These are phyloP conservation scores for Lenzites betulinus DNA, from an alignment of 768 basidiomycete genomes.

Conservation along the genomic window DNA sequence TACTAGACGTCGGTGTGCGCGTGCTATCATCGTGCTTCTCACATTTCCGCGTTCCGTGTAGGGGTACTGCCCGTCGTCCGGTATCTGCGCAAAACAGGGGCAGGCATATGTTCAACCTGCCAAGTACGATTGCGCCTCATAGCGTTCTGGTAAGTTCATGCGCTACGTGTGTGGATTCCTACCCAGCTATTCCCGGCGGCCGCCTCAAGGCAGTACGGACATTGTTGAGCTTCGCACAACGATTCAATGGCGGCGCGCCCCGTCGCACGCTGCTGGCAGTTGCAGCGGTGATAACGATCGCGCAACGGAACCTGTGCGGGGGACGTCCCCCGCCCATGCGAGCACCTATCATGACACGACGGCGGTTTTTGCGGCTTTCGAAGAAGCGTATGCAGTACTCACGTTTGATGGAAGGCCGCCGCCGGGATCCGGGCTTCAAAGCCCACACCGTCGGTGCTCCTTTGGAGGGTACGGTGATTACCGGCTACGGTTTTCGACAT, in stretches of 20 bases:
- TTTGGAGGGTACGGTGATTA: background rate
- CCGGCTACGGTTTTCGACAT: background rate
- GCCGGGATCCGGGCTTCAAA: background rate
- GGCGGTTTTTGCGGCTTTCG: background rate
- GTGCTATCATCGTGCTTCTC: background rate
- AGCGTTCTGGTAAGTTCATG: background rate
- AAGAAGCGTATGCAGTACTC: background rate
- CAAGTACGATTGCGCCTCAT: background rate
- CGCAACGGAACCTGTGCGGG: background rate
- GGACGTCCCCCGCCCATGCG: background rate
- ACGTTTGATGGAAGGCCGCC: background rate
- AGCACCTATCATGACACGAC: background rate
- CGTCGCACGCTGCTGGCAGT: conserved; percentile 1
- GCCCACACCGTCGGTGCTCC: background rate
- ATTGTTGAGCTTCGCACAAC: conserved; percentile 5
- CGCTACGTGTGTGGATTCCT: background rate
- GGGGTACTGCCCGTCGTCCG: background rate
- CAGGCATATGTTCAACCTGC: background rate
- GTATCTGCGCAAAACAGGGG: background rate
- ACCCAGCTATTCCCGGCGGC: conserved; percentile 1
- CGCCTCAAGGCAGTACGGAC: background rate
- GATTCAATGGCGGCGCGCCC: background rate
- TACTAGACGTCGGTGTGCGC: background rate
- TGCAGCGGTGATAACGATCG: conserved; percentile 6
- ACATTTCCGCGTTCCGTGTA: conserved; percentile 4